phyloP scores from a whole-genome alignment of 169 alveolate genomes.

The Babesia bigemina region DNA sequence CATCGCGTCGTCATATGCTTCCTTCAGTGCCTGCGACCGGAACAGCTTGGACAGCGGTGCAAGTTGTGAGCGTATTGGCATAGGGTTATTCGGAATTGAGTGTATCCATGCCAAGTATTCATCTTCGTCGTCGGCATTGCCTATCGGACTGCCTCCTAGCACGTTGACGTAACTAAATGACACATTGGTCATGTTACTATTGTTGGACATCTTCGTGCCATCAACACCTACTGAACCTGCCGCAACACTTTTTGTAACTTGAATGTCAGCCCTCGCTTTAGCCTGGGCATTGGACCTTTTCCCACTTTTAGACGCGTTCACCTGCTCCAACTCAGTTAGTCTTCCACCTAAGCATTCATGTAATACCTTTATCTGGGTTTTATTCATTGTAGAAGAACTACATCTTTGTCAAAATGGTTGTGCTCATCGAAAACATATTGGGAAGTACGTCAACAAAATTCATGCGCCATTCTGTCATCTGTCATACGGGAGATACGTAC shows the following conservation, averaged over 20 bases:
- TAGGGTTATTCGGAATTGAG: slow-evolving; percentile 54
- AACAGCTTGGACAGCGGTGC: slow-evolving; percentile 66
- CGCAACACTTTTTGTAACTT: neutral
- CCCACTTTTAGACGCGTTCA: neutral
- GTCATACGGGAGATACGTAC: neutral
- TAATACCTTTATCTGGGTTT: neutral
- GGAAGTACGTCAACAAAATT: too few species aligned
- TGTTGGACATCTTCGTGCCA: neutral
- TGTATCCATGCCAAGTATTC: slow-evolving; percentile 59
- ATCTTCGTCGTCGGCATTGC: slow-evolving; percentile 40
- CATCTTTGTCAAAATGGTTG: neutral
- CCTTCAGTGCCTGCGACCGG: slow-evolving; percentile 27
- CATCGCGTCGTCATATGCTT: slow-evolving; percentile 60
- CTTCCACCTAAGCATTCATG: slow-evolving; percentile 39
- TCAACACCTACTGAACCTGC: slow-evolving; percentile 13
- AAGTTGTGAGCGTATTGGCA: slow-evolving; percentile 65
- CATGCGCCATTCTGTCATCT: too few species aligned
- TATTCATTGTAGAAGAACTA: neutral
- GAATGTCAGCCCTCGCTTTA: neutral
- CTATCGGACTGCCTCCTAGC: slow-evolving; percentile 61
- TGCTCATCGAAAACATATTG: too few species aligned
- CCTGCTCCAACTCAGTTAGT: slow-evolving; percentile 38
- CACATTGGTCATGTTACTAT: slow-evolving; percentile 11
- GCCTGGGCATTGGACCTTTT: slow-evolving; percentile 5
- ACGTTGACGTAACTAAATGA: slow-evolving; percentile 45